Conservation (phyloP, 139 green algal genomes). For the Chlorella sp. region DNA sequence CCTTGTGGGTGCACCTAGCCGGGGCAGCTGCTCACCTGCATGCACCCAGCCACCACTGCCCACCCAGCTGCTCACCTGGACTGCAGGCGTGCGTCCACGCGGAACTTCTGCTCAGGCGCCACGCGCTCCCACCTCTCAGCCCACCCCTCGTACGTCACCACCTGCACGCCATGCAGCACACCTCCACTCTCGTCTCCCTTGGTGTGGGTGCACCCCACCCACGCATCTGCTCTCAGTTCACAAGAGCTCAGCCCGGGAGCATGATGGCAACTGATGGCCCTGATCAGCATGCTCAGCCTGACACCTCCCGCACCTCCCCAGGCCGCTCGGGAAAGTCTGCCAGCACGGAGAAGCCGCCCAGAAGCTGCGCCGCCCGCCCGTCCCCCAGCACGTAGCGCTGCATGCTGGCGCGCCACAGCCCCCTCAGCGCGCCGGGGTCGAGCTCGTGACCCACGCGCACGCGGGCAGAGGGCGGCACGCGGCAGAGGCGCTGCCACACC, state of each 20-base stretch:
- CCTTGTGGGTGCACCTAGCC: too few relatives aligned
- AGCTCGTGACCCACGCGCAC: slow-evolving; percentile 26
- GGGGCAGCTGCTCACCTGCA: too few relatives aligned
- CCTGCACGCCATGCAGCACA: slow-evolving; percentile 4
- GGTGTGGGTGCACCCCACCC: background rate
- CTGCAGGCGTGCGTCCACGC: slow-evolving; percentile 9
- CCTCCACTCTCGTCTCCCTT: background rate
- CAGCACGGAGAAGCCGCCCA: slow-evolving; percentile 24
- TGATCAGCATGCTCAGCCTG: background rate
- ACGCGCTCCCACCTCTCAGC: slow-evolving; percentile 27
- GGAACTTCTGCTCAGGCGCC: background rate
- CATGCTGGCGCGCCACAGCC: slow-evolving; percentile 33
- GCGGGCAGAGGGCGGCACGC: slow-evolving; percentile 1
- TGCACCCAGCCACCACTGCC: too few relatives aligned
- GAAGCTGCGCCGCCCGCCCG: slow-evolving; percentile 18
- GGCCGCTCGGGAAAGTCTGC: slow-evolving; percentile 33
- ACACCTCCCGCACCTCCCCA: slow-evolving; percentile 24
- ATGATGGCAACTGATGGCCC: background rate
- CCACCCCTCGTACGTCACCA: slow-evolving; percentile 31
- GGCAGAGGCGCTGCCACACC: slow-evolving; percentile 3
- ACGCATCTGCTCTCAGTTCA: background rate
- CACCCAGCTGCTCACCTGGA: background rate
- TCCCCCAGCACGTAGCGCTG: slow-evolving; percentile 28
- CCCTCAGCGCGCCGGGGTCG: slow-evolving; percentile 29
- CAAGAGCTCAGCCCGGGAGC: background rate